These are phyloP conservation scores for Pseudopithomyces chartarum DNA, from an alignment of 2,329 filamentous ascomycete genomes.

Conservation along the genomic window DNA sequence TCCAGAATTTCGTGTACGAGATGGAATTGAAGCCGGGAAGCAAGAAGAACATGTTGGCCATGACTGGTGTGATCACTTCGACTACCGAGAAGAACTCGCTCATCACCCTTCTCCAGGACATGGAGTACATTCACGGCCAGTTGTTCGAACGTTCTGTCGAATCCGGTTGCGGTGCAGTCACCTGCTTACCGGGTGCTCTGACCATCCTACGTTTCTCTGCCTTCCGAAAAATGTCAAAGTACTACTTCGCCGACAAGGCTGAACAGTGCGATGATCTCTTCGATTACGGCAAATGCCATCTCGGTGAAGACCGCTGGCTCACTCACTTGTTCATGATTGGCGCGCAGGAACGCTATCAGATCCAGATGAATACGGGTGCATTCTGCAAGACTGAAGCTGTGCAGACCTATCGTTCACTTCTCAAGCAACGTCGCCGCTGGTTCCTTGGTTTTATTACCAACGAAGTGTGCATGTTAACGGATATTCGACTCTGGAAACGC, in stretches of 20 bases:
- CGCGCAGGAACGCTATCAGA: constrained; percentile 89
- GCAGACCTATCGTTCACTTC: constrained; percentile 79
- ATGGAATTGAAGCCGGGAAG: constrained; percentile 97
- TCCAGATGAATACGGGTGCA: constrained; percentile 95
- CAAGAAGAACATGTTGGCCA: constrained; percentile 89
- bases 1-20: constrained; percentile 98
- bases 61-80: constrained; percentile 96
- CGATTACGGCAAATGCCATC: constrained; percentile 92
- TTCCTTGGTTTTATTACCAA: constrained; percentile 98
- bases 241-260: constrained; percentile 97
- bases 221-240: constrained; percentile 95
- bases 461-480: constrained; percentile 97
- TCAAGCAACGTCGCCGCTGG: constrained; percentile 96
- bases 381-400: constrained; percentile 99
- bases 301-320: constrained; percentile 95
- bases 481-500: constrained; percentile 86
- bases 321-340: constrained; percentile 99
- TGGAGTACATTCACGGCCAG: constrained; percentile 98
- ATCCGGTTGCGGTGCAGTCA: constrained; percentile 91
- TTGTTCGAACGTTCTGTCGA: constrained; percentile 95
- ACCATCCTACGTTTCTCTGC: constrained; percentile 96
- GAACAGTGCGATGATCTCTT: constrained; percentile 96
- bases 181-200: constrained; percentile 91
- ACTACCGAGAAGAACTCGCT: constrained; percentile 87
- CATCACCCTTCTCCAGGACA: constrained; percentile 92